Evolutionary conservation across 257 asterid genomes (phyloP).

Genomic region (Capsicum pubescens): DNA sequence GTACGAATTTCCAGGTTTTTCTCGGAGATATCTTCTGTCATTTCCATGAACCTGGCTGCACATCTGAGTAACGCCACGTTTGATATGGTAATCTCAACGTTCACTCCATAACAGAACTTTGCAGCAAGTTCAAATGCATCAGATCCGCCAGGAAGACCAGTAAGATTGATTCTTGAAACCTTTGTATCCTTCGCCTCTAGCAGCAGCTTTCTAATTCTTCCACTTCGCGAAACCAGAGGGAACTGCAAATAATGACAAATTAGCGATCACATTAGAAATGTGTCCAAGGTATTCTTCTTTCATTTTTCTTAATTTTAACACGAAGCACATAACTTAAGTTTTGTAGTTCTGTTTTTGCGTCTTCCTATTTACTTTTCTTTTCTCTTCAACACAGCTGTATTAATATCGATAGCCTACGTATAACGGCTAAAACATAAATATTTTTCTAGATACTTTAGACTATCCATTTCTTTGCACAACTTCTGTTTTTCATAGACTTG

Average conservation of each 20-base stretch:
- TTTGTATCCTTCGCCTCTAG: constrained; percentile 76
- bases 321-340: neutral
- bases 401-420: neutral
- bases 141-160: constrained; percentile 83
- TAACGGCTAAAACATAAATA: neutral
- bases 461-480: constrained; percentile 15
- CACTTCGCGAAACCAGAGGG: constrained; percentile 88
- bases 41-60: constrained; percentile 78
- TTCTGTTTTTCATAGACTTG: neutral
- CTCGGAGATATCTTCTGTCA: constrained; percentile 81
- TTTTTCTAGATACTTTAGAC: constrained; percentile 20
- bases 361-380: neutral
- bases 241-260: constrained; percentile 51
- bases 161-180: constrained; percentile 58
- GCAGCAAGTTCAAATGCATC: constrained; percentile 90
- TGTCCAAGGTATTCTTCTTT: neutral
- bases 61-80: constrained; percentile 75
- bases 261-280: constrained; percentile 18
- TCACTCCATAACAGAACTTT: constrained; percentile 87
- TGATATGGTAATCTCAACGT: constrained; percentile 64
- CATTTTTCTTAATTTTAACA: too few species aligned
- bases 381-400: neutral
- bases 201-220: constrained; percentile 66
- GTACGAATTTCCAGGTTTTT: constrained; percentile 71
- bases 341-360: too few species aligned